These are phyloP conservation scores for Didymella sp. DNA, from an alignment of 2,329 filamentous ascomycete species.

Conservation along the genomic window DNA sequence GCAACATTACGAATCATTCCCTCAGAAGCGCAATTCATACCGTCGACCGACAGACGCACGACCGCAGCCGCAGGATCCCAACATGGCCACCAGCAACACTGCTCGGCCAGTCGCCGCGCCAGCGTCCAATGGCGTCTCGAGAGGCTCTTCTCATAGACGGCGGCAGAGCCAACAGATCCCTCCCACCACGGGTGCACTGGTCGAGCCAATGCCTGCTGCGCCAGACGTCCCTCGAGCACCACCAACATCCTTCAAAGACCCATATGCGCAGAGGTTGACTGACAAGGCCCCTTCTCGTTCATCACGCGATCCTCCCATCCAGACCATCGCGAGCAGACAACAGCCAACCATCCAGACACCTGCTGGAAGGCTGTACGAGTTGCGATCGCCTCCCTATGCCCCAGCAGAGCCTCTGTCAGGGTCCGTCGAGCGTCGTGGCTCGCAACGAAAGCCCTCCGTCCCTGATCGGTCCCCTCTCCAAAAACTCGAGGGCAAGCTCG, in stretches of 20 bases:
- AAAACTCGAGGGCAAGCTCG: constrained; percentile 87
- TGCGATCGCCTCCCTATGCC: constrained; percentile 42
- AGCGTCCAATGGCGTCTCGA: constrained; percentile 18
- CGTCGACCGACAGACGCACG: constrained; percentile 43
- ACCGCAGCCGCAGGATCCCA: constrained; percentile 28
- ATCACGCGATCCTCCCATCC: constrained; percentile 45
- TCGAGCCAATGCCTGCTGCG: constrained; percentile 52
- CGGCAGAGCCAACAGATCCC: constrained; percentile 44
- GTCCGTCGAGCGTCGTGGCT: constrained; percentile 33
- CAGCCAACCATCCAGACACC: constrained; percentile 45
- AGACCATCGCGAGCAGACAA: constrained; percentile 45
- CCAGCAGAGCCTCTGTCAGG: constrained; percentile 40
- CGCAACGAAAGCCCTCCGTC: constrained; percentile 63
- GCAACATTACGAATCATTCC: constrained; percentile 37
- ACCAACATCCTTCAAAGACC: constrained; percentile 53
- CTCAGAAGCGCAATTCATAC: constrained; percentile 44
- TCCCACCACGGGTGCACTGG: constrained; percentile 30
- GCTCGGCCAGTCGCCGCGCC: constrained; percentile 38
- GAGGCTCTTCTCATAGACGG: constrained; percentile 38
- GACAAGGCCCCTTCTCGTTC: constrained; percentile 36
- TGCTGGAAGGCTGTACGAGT: constrained; percentile 40
- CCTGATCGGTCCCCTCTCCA: constrained; percentile 89
- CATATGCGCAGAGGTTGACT: constrained; percentile 45
- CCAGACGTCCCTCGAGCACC: constrained; percentile 66
- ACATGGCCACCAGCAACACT: constrained; percentile 36